Evolutionary conservation across 371 early-diverging fungal genomes (phyloP), one percentile per base, ranked within the genome.

Genomic region (Blyttiomyces sp.): DNA sequence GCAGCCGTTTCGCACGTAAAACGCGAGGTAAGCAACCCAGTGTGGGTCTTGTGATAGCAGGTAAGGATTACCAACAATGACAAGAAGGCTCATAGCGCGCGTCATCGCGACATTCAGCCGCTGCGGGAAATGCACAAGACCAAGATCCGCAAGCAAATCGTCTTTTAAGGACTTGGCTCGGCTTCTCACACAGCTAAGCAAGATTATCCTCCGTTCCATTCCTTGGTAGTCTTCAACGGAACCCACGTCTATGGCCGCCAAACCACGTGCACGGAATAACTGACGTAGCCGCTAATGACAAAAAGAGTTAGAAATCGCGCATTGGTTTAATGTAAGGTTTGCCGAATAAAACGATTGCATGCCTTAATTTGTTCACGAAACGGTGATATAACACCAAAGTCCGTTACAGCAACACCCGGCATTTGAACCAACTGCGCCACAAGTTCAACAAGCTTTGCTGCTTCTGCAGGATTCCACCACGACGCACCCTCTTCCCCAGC

Each of bases 81-180:
- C 42, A 19, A 66, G 52, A 26, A 66, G 49, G 54, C 57, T 51
- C 56, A 54, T 68, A 3, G 83, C 80, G 0, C 83, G 67, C 7
- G 83, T 82, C 44, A 82, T 28, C 0, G 80, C 77, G 11, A 82
- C 83, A 49, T 82, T 82, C 57, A 82, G 73, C 45, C 80, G 54
- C 67, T 73, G 72, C 34, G 76, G 65, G 49, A 63, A 62, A 19
- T 69, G 61, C 6, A 80, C 67, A 9, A 82, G 43, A 3, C 83
- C 83, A 6, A 79, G 42, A 7, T 73, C 70, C 30, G 55, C 55
- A 7, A 57, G 59, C 7, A 71, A 48, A 69, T 82, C 83, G 30
- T 73, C 59, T 27, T 66, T 55, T 26, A 80, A 43, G 57, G 66
- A 69, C 42, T 63, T 57, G 3, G 45, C 46, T 7, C 70, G 65